Conservation (phyloP, 2,329 filamentous ascomycete genomes). For the Penicillium sp. region DNA sequence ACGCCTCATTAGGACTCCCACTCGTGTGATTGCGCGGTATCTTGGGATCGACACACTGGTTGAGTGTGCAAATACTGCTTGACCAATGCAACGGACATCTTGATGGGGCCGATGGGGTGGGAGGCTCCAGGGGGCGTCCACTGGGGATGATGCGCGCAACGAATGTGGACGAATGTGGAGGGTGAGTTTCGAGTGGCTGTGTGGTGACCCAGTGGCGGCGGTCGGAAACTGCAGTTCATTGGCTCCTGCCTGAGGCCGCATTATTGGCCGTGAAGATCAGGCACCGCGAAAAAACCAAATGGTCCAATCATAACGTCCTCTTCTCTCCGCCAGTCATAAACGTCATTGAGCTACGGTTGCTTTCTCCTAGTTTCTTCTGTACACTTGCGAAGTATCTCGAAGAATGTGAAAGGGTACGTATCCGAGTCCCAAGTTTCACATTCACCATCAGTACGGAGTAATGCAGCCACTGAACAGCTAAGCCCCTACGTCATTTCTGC, state of each 20-base stretch:
- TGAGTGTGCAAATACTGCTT: background rate
- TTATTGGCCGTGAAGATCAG: conserved; percentile 1
- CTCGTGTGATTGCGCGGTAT: background rate
- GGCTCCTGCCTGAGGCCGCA: conserved; percentile 1
- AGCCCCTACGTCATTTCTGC: background rate
- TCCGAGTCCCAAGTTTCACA: too few relatives aligned
- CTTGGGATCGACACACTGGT: background rate
- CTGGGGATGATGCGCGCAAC: background rate
- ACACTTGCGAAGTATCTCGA: background rate
- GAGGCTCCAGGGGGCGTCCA: background rate
- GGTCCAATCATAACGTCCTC: background rate
- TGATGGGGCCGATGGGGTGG: background rate
- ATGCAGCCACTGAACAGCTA: background rate
- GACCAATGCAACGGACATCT: background rate
- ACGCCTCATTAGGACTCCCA: conserved; percentile 12
- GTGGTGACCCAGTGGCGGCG: conserved; percentile 3
- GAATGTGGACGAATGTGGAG: conserved; percentile 2
- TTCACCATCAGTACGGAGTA: background rate
- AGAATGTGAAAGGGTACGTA: background rate
- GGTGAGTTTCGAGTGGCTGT: conserved; percentile 2
- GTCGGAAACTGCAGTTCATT: background rate
- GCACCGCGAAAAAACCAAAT: background rate
- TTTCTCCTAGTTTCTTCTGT: background rate
- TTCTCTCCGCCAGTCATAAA: background rate
- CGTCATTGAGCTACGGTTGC: too few relatives aligned